Evolutionary conservation across 116 monocot genomes (phyloP).

Genomic region (Phalaenopsis hybrid): DNA sequence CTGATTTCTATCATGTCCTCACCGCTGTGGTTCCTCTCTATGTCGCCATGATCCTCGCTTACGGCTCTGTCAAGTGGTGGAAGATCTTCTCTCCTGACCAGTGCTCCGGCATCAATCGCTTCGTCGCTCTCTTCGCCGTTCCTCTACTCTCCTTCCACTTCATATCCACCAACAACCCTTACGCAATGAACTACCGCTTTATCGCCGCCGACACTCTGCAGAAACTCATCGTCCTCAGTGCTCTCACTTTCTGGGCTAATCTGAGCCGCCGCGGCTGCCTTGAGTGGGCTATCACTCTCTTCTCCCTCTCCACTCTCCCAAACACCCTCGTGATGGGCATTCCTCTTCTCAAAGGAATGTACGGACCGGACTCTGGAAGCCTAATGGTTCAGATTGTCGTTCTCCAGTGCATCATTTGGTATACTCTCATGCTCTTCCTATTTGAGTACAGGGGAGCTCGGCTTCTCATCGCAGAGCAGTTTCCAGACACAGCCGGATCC

Average conservation of each 20-base stretch:
- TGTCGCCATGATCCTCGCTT: conserved; percentile 66
- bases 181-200: conserved; percentile 65
- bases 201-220: conserved; percentile 86
- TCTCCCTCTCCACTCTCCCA: conserved; percentile 61
- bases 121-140: conserved; percentile 70
- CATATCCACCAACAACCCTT: conserved; percentile 67
- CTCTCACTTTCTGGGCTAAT: conserved; percentile 36
- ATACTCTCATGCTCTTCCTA: conserved; percentile 62
- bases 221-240: conserved; percentile 57
- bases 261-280: conserved; percentile 21
- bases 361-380: conserved; percentile 35
- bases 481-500: conserved; percentile 39
- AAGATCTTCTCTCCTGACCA: conserved; percentile 56
- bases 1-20: conserved; percentile 23
- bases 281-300: conserved; percentile 65
- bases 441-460: conserved; percentile 51
- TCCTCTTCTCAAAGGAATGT: conserved; percentile 57
- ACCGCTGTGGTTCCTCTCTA: conserved; percentile 35
- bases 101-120: conserved; percentile 76
- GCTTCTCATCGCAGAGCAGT: conserved; percentile 46
- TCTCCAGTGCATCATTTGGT: conserved; percentile 71
- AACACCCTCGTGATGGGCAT: conserved; percentile 81
- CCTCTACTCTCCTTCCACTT: conserved; percentile 72
- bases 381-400: conserved; percentile 76
- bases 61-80: conserved; percentile 71